Evolutionary conservation across 768 basidiomycete genomes (phyloP).

Genomic region (Tephrocybe sp.): DNA sequence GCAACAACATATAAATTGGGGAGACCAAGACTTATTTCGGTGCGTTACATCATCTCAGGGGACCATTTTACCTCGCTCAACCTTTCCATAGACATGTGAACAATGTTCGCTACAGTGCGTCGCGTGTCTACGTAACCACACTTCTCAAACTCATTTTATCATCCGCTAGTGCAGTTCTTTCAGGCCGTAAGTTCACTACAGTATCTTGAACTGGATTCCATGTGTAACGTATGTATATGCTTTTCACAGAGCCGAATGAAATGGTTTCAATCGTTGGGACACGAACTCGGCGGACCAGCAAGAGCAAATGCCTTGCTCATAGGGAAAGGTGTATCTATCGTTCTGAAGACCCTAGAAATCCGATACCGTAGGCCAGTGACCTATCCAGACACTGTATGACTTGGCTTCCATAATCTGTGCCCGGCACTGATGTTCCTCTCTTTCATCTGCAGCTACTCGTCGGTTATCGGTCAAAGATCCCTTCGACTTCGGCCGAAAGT

Average conservation of each 20-base stretch:
- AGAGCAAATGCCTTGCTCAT: conserved; percentile 58
- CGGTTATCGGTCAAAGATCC: conserved; percentile 54
- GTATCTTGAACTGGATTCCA: background rate
- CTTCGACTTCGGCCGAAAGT: conserved; percentile 8
- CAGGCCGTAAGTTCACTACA: conserved; percentile 52
- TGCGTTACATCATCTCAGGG: conserved; percentile 33
- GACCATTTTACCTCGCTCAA: background rate
- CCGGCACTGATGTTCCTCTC: no score
- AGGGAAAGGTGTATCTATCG: conserved; percentile 68
- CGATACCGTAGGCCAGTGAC: conserved; percentile 71
- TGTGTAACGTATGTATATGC: background rate
- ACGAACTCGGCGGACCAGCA: conserved; percentile 57
- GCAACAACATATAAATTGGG: conserved; percentile 80
- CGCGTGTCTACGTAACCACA: background rate
- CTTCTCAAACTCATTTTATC: background rate
- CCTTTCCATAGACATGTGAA: conserved; percentile 65
- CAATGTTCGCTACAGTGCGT: conserved; percentile 70
- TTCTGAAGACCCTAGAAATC: conserved; percentile 69
- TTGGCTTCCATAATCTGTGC: no score
- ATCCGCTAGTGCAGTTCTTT: conserved; percentile 59
- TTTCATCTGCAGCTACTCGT: conserved; percentile 59
- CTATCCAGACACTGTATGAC: conserved; percentile 72
- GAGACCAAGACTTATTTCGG: conserved; percentile 80
- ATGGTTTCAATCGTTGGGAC: conserved; percentile 61
- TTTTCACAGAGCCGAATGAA: conserved; percentile 66